Percentiles rank a stretch among this genome's conserved stretches.
These are phyloP conservation scores for Yarrowia sp. DNA, from an alignment of 805 yeast genomes.

Conservation along the genomic window DNA sequence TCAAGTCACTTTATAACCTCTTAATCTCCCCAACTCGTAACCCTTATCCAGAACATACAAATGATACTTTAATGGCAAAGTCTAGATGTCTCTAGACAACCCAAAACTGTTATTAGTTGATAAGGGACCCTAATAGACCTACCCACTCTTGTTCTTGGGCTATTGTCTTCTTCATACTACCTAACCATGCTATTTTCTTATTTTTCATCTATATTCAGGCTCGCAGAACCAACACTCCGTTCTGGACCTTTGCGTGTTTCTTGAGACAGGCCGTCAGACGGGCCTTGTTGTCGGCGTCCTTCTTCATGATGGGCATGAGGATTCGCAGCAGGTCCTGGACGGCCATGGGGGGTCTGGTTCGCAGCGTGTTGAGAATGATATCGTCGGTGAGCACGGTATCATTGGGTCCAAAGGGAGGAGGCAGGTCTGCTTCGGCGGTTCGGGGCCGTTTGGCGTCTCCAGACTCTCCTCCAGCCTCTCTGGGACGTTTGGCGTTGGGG, in stretches of 20 bases:
- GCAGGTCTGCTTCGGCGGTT: conserved; percentile 32
- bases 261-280: conserved; percentile 57
- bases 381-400: conserved; percentile 56
- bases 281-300: conserved; percentile 60
- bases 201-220: too few species aligned
- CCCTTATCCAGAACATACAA: too few species aligned
- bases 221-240: conserved; percentile 40
- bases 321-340: conserved; percentile 60
- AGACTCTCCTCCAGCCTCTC: conserved; percentile 31
- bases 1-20: too few species aligned
- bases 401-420: conserved; percentile 41
- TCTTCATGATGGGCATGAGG: conserved; percentile 58
- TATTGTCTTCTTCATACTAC: too few species aligned
- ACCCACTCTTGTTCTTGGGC: too few species aligned
- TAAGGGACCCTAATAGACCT: too few species aligned
- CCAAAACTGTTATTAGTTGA: too few species aligned
- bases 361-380: conserved; percentile 66
- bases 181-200: too few species aligned
- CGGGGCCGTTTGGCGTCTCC: conserved; percentile 39
- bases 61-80: too few species aligned
- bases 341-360: conserved; percentile 41
- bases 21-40: too few species aligned
- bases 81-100: too few species aligned
- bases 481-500: conserved; percentile 50
- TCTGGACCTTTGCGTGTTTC: conserved; percentile 53